Conservation (phyloP, 345 rosid genomes). For the Arabidopsis suecica region DNA sequence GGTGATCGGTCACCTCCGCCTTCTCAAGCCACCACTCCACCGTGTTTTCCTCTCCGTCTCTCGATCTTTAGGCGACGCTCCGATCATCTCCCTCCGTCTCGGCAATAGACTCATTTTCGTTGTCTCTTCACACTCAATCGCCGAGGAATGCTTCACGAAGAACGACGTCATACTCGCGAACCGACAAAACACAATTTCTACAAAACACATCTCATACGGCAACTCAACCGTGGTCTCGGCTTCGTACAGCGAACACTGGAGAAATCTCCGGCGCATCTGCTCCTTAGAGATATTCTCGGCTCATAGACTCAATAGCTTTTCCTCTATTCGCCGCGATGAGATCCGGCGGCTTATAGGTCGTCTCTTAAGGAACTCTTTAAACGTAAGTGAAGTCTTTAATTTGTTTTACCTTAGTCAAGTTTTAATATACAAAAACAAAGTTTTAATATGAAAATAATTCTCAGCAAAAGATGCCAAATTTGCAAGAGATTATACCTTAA, state of each 20-base stretch:
- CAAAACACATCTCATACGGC: slow-evolving; percentile 45
- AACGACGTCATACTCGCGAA: slow-evolving; percentile 57
- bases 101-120: slow-evolving; percentile 50
- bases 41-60: slow-evolving; percentile 20
- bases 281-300: slow-evolving; percentile 51
- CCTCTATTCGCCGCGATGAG: slow-evolving; percentile 45
- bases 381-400: background rate
- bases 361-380: slow-evolving; percentile 18
- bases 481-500: background rate
- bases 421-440: too few relatives aligned
- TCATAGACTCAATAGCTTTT: slow-evolving; percentile 39
- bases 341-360: slow-evolving; percentile 36
- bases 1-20: slow-evolving; percentile 34
- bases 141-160: slow-evolving; percentile 56
- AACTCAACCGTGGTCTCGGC: slow-evolving; percentile 40
- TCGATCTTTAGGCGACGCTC: slow-evolving; percentile 41
- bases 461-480: too few relatives aligned
- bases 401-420: too few relatives aligned
- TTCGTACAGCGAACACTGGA: slow-evolving; percentile 59
- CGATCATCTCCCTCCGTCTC: slow-evolving; percentile 52
- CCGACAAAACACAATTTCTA: slow-evolving; percentile 36
- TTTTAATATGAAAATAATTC: too few relatives aligned
- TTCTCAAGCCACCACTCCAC: slow-evolving; percentile 35
- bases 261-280: slow-evolving; percentile 56
- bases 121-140: slow-evolving; percentile 45